Percentiles rank a stretch among this genome's conserved stretches.
These are phyloP conservation scores for Blastobotrys chiropterorum DNA, from an alignment of 805 yeast genomes.

Conservation along the genomic window DNA sequence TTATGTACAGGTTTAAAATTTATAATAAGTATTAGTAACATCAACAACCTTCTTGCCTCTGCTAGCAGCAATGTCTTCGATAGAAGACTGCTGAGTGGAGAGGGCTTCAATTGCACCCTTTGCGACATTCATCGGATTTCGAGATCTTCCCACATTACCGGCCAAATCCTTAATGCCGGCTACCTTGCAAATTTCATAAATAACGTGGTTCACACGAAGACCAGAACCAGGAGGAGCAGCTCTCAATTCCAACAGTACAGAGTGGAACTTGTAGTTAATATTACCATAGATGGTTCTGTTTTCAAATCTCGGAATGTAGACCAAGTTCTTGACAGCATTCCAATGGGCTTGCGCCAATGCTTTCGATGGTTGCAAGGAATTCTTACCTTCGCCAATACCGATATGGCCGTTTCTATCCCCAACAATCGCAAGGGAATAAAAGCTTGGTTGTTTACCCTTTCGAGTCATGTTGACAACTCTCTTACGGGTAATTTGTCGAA, in stretches of 20 bases:
- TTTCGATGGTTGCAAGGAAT: slow-evolving; percentile 63
- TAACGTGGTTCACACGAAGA: slow-evolving; percentile 80
- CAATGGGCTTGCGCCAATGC: slow-evolving; percentile 84
- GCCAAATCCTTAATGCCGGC: slow-evolving; percentile 92
- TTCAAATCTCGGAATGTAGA: slow-evolving; percentile 79
- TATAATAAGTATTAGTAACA: slow-evolving; percentile 80
- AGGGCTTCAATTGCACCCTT: slow-evolving; percentile 87
- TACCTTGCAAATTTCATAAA: slow-evolving; percentile 84
- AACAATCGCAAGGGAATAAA: slow-evolving; percentile 78
- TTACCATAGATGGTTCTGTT: slow-evolving; percentile 86
- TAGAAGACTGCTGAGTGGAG: slow-evolving; percentile 60
- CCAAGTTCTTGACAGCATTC: slow-evolving; percentile 85
- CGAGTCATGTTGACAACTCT: slow-evolving; percentile 87
- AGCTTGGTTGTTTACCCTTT: slow-evolving; percentile 80
- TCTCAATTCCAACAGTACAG: slow-evolving; percentile 73
- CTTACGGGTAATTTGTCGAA: slow-evolving; percentile 45
- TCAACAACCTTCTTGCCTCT: slow-evolving; percentile 95
- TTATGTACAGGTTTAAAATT: slow-evolving; percentile 22
- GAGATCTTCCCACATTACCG: slow-evolving; percentile 85
- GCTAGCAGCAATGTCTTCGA: slow-evolving; percentile 81
- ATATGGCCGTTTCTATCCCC: slow-evolving; percentile 93
- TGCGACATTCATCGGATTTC: slow-evolving; percentile 92
- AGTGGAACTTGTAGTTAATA: slow-evolving; percentile 76
- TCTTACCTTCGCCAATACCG: slow-evolving; percentile 93
- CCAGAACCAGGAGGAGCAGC: slow-evolving; percentile 94